Evolutionary conservation across 2,329 filamentous ascomycete genomes (phyloP).

Genomic region (Penicillium sp.): DNA sequence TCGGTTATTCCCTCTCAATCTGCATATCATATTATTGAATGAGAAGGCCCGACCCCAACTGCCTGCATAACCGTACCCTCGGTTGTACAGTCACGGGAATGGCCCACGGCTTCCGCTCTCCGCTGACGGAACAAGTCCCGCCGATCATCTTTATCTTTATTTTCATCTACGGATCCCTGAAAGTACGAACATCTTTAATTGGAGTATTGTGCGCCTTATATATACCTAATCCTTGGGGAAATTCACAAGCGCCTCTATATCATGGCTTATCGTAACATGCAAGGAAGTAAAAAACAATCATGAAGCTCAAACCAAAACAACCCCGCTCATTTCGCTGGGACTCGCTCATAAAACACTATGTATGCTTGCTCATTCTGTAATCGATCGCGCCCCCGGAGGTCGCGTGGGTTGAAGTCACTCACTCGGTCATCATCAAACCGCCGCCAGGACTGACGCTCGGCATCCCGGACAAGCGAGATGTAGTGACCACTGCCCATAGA

Average conservation of each 20-base stretch:
- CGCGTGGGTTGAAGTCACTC: slow-evolving; percentile 58
- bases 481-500: slow-evolving; percentile 76
- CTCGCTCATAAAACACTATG: slow-evolving; percentile 63
- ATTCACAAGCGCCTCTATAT: slow-evolving; percentile 14
- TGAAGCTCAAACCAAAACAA: neutral
- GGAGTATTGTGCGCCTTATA: neutral
- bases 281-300: neutral
- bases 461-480: slow-evolving; percentile 66
- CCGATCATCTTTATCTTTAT: neutral
- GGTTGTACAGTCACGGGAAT: slow-evolving; percentile 3
- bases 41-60: neutral
- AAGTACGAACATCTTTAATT: neutral
- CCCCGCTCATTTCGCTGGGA: slow-evolving; percentile 40
- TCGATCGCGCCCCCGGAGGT: slow-evolving; percentile 48
- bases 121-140: slow-evolving; percentile 1
- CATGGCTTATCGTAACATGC: slow-evolving; percentile 19
- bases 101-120: slow-evolving; percentile 1
- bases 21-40: neutral
- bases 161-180: neutral
- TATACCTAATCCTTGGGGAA: neutral
- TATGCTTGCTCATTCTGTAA: slow-evolving; percentile 65
- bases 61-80: slow-evolving; percentile 5
- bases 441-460: slow-evolving; percentile 58
- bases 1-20: neutral
- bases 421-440: slow-evolving; percentile 60